A percentile compares a stretch with the other conserved stretches of the same genome.
phyloP scores from a whole-genome alignment of 2,329 filamentous ascomycete genomes.

The Aspergillus luchuensis region DNA sequence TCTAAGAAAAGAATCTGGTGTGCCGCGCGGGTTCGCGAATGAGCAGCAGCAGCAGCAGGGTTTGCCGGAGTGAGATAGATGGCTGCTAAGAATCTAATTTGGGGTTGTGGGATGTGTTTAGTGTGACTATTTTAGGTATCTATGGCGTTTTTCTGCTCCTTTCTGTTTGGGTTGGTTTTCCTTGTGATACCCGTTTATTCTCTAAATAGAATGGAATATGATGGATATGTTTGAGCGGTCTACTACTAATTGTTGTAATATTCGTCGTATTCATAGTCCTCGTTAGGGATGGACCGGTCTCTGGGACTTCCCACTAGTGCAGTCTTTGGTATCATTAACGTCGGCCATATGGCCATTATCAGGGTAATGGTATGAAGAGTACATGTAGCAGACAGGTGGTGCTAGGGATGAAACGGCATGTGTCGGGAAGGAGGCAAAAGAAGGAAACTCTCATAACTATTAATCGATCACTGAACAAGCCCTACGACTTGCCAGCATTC shows the following conservation, averaged over 20 bases:
- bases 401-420: not conserved
- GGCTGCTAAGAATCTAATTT: not conserved
- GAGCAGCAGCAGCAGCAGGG: constrained; percentile 20
- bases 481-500: constrained; percentile 30
- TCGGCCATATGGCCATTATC: constrained; percentile 11
- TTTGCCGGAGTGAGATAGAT: constrained; percentile 17
- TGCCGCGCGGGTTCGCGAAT: constrained; percentile 28
- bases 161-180: constrained; percentile 1
- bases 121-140: not conserved
- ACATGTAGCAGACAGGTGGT: not conserved
- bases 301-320: not conserved
- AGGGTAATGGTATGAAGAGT: constrained; percentile 6
- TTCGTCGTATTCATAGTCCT: not conserved
- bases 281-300: not conserved
- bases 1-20: constrained; percentile 43
- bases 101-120: not conserved
- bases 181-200: constrained; percentile 20
- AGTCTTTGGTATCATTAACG: constrained; percentile 29
- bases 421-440: not conserved
- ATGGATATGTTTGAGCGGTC: not conserved
- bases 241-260: not conserved
- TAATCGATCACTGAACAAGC: not conserved
- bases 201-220: not conserved
- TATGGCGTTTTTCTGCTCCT: constrained; percentile 1
- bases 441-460: not conserved